Base-by-base conservation (phyloP, 2,329 filamentous ascomycete species). In the Aureobasidium sp. region DNA sequence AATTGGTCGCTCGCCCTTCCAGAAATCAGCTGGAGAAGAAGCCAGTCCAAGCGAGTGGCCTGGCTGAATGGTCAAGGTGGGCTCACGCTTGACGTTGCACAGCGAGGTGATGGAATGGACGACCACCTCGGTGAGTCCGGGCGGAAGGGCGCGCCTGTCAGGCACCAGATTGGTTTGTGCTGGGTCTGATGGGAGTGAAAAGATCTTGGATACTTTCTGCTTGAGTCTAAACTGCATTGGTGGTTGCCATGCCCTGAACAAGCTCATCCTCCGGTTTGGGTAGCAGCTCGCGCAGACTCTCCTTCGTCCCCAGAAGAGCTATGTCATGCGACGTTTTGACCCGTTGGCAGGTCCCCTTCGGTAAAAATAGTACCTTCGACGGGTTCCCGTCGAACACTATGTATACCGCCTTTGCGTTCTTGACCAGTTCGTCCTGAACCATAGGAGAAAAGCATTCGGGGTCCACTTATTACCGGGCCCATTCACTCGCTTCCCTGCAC, bases 401-500 rank as follows among this genome's bases (percentile, higher is more conserved):
- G 57, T 60, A 60, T 60, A 60, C 57, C 57, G 57, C 57, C 57
- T 60, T 60, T 51, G 53, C 57, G 44, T 39, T 59, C 44, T 60
- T 51, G 57, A 60, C 46, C 44, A 60, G 46, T 50, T 41, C 34
- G 46, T 60, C 57, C 36, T 51, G 46, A 60, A 60, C 44, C 44
- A 47, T 60, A 37, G 24, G 34, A 60, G 57, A 60, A 60, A 51
- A 51, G 44, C 57, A 60, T 50, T 60, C 46, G 46, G 46, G 57
- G 46, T 60, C 57, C 57, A 60, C 57, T 60, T 60, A 60, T 51
- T 59, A 60, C 57, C 57, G 57, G 57, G 46, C 36, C 57, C 57
- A 51, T 51, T 60, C 57, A 50, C 57, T 60, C 57, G 57, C 57
- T 60, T 60, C 57, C 37, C 46, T 60, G 44, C 44, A 60, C 57